These are phyloP conservation scores for Gamarada debralockiae DNA, from an alignment of 495 filamentous ascomycete genomes.

Conservation along the genomic window DNA sequence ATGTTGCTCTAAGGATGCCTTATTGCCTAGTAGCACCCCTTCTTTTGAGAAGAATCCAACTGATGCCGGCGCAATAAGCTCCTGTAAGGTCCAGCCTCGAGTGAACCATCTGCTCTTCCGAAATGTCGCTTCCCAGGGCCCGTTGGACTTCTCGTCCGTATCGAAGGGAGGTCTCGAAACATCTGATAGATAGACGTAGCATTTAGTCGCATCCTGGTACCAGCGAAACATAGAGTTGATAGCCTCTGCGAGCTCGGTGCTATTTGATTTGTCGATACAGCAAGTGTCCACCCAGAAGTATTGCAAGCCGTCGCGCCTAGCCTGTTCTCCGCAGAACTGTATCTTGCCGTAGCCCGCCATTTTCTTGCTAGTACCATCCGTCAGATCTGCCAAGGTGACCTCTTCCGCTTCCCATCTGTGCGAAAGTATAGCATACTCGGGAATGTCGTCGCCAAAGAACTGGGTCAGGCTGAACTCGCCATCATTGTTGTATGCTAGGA, in stretches of 20 bases:
- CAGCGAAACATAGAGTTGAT: no score
- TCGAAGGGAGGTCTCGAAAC: background rate
- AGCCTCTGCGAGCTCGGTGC: no score
- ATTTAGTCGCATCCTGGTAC: no score
- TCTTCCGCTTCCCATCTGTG: constrained; percentile 6
- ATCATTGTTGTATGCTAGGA: no score
- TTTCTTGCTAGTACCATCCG: no score
- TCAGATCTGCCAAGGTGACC: background rate
- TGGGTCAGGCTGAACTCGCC: constrained; percentile 9
- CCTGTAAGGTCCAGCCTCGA: no score
- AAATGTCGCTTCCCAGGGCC: constrained; percentile 1
- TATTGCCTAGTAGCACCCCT: background rate
- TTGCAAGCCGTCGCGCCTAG: no score
- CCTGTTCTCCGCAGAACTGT: no score
- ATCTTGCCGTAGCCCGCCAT: background rate
- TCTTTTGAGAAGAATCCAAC: constrained; percentile 1
- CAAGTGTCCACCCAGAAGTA: no score
- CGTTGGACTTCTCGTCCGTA: background rate
- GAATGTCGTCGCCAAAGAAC: constrained; percentile 7
- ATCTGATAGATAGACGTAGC: no score
- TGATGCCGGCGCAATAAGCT: background rate
- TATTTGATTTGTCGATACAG: no score
- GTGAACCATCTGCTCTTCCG: constrained; percentile 4
- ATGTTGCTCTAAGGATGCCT: constrained; percentile 1
- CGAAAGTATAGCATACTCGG: constrained; percentile 11